Base-by-base conservation (phyloP, 768 basidiomycete genomes). In the Panaeolus cyanescens region DNA sequence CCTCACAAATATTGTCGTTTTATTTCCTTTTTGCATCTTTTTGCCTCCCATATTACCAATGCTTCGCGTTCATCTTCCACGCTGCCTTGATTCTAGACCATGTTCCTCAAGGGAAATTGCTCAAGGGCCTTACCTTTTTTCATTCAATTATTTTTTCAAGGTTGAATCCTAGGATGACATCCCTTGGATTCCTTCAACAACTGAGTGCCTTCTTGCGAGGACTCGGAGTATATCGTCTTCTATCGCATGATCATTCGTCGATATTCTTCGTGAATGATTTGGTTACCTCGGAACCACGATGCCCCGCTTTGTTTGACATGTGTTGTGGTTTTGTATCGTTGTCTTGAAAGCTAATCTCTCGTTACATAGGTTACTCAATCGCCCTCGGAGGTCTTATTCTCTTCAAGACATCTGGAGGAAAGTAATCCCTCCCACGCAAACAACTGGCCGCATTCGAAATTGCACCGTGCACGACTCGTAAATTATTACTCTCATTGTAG, bases 301-400 rank as follows among this genome's bases (percentile, higher is more conserved):
- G 2, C n/a, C 31, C 40, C 32, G 37, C 58, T 22, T 20, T 54
- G 20, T 13, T 12, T 30, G 13, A 58, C 28, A 22, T 55, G 4
- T 30, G 10, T 57, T 30, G 13, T 25, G 15, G 9, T 53, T 37
- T 25, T 37, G n/a, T 30, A 28, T 53, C n/a, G n/a, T n/a, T n/a
- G n/a, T 42, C 19, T 62, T 40, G 20, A 25, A 22, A 25, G 30
- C 45, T 39, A 40, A 32, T 31, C 31, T 39, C 15, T 17, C 20
- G 59, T 55, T 53, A 56, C 61, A 7, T 68, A 89, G 92, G 96
- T 12, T 98, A 97, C 75, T 89, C 89, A 10, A 85, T 97, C 67
- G 96, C 96, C 0, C 80, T 97, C 4, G 85, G 80, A 50, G 95
- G 95, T 30, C 83, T 97, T 20, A 74, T 98, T 63, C 75, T 95